Conservation (phyloP, 208 protist genomes). For the Naegleria fowleri region DNA sequence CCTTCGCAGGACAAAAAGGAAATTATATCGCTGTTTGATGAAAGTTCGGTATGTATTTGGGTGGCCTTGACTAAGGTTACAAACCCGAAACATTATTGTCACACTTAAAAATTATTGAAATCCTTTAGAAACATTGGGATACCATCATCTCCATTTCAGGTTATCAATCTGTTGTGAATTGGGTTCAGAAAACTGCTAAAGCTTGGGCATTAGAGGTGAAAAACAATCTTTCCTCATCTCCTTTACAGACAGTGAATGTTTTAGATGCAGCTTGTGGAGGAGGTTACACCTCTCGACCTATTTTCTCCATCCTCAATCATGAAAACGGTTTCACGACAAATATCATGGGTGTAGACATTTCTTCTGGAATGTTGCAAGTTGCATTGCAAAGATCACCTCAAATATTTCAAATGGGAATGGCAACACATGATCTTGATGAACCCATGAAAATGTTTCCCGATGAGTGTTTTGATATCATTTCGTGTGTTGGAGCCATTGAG, state of each 20-base stretch:
- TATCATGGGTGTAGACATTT: background rate
- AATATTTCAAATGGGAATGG: background rate
- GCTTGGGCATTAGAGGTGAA: background rate
- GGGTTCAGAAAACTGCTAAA: background rate
- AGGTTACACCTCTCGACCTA: background rate
- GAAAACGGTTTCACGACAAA: background rate
- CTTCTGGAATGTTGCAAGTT: background rate
- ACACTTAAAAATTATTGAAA: no score
- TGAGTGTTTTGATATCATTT: background rate
- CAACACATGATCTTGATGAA: background rate
- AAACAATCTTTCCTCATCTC: no score
- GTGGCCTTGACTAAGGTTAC: no score
- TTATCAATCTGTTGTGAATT: background rate
- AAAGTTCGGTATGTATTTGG: background rate
- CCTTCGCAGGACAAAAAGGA: background rate
- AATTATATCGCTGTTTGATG: background rate
- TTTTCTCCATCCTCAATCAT: background rate
- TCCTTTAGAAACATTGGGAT: background rate
- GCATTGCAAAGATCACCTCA: background rate
- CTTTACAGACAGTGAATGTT: background rate
- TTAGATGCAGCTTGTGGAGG: background rate
- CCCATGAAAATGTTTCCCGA: background rate
- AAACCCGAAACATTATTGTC: no score
- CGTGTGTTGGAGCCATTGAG: background rate
- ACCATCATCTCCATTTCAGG: background rate